Conservation (phyloP, 176 grass and related monocot species). For the Musa troglodytarum region DNA sequence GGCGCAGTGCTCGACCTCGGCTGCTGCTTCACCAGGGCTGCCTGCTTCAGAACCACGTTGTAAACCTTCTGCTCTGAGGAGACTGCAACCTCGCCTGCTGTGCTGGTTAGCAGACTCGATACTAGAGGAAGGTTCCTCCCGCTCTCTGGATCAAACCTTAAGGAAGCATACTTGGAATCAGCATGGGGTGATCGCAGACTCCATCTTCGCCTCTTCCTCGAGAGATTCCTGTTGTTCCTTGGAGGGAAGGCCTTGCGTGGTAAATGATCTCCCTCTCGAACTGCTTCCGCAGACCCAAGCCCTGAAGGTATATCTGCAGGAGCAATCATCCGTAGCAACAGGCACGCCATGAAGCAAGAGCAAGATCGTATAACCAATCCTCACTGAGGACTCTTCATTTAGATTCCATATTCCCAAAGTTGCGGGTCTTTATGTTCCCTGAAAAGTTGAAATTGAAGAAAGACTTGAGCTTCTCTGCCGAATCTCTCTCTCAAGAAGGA, state of each 20-base stretch:
- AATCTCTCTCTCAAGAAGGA: background rate
- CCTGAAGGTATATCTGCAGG: background rate
- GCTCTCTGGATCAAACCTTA: slow-evolving; percentile 30
- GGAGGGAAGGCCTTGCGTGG: background rate
- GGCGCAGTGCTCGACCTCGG: background rate
- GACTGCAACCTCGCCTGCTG: slow-evolving; percentile 21
- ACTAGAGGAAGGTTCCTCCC: slow-evolving; percentile 5
- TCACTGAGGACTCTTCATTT: background rate
- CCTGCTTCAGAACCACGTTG: slow-evolving; percentile 75
- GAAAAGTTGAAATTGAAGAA: too few species aligned
- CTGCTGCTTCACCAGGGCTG: slow-evolving; percentile 39
- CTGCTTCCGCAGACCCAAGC: background rate
- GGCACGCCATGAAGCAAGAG: background rate
- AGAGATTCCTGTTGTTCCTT: background rate
- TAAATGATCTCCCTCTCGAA: background rate
- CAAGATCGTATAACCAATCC: background rate
- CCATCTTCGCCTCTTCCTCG: slow-evolving; percentile 3
- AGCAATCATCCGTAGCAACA: background rate
- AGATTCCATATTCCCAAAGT: too few species aligned
- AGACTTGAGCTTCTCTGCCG: background rate
- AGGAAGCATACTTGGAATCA: slow-evolving; percentile 28
- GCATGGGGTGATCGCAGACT: slow-evolving; percentile 22
- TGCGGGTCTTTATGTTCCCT: too few species aligned
- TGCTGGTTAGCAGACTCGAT: slow-evolving; percentile 17
- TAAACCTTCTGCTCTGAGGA: slow-evolving; percentile 65